Evolutionary conservation across 2,329 filamentous ascomycete species (phyloP).

Genomic region (Zasmidium citrigriseum): DNA sequence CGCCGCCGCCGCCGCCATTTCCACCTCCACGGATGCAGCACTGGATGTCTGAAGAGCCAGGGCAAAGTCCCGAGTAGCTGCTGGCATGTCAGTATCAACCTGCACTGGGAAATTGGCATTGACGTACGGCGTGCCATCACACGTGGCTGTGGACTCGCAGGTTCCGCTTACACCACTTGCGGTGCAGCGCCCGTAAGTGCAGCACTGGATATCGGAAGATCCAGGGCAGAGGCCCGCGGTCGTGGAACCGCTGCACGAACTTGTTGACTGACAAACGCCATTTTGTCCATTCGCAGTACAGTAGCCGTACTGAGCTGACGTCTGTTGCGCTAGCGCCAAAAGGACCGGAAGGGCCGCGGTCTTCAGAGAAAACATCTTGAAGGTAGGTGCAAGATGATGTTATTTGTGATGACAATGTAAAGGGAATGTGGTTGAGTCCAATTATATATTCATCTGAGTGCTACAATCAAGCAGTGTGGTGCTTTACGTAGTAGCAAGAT

Average conservation of each 20-base stretch:
- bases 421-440: neutral
- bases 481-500: neutral
- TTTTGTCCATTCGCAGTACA: conserved; percentile 14
- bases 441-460: neutral
- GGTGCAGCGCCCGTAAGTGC: conserved; percentile 11
- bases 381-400: neutral
- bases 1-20: conserved; percentile 4
- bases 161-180: conserved; percentile 6
- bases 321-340: neutral
- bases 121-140: conserved; percentile 5
- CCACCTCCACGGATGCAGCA: conserved; percentile 14
- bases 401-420: neutral
- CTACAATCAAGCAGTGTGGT: neutral
- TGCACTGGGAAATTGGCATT: neutral
- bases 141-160: conserved; percentile 11
- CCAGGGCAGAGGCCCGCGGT: conserved; percentile 12
- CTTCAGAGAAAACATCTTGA: neutral
- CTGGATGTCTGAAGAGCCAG: conserved; percentile 12
- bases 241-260: conserved; percentile 3
- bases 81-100: neutral
- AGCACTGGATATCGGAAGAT: conserved; percentile 11
- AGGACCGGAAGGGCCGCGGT: neutral
- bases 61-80: conserved; percentile 11
- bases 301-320: conserved; percentile 12
- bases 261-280: conserved; percentile 10